A percentile compares a stretch with the other conserved stretches of the same genome.
These are phyloP conservation scores for Schizochytrium sp. DNA, from an alignment of 108 stramenopile species.

Conservation along the genomic window DNA sequence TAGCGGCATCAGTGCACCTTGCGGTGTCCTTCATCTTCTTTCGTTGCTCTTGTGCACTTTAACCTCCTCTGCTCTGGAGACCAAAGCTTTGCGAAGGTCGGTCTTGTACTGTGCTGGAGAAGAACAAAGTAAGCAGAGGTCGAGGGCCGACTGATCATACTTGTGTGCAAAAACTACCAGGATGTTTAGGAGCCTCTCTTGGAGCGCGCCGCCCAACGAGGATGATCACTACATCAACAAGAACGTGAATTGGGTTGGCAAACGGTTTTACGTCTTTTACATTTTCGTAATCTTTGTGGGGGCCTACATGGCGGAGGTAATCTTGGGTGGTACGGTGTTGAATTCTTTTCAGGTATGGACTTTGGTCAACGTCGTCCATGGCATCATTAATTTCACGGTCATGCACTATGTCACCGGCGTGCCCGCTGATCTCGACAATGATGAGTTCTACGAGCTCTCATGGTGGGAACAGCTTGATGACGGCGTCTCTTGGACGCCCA, in stretches of 20 bases:
- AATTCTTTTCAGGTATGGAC: slow-evolving; percentile 14
- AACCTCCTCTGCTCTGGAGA: no score
- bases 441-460: slow-evolving; percentile 58
- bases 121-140: no score
- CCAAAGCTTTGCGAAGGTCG: no score
- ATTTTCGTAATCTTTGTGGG: slow-evolving; percentile 53
- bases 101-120: no score
- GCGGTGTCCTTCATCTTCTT: no score
- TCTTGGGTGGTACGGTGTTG: background rate
- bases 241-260: slow-evolving; percentile 59
- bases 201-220: slow-evolving; percentile 42
- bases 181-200: slow-evolving; percentile 22
- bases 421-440: slow-evolving; percentile 56
- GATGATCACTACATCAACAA: slow-evolving; percentile 59
- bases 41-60: no score
- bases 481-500: slow-evolving; percentile 52
- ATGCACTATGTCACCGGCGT: slow-evolving; percentile 61
- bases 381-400: slow-evolving; percentile 54
- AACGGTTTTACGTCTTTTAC: slow-evolving; percentile 59
- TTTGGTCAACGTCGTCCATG: slow-evolving; percentile 14
- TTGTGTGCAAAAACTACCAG: no score
- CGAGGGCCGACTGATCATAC: no score
- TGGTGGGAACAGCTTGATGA: slow-evolving; percentile 60
- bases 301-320: background rate
- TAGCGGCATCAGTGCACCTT: no score